Conservation (phyloP, 2,329 filamentous ascomycete genomes). For the Fusarium coffeatum region DNA sequence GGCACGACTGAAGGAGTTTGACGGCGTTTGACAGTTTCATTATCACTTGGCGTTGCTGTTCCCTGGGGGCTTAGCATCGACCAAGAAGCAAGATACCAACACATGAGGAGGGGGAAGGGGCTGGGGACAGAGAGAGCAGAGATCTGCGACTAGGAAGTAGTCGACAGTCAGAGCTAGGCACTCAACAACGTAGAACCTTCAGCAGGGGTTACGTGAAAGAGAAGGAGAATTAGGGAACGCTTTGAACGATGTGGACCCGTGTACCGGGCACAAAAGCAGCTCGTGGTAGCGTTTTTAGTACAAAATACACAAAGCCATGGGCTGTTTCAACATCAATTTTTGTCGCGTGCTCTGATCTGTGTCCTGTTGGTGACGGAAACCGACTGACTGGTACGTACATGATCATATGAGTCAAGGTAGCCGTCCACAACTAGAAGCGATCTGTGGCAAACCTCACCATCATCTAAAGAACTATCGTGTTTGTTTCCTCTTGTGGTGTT, state of each 20-base stretch:
- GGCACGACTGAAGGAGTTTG: slow-evolving; percentile 45
- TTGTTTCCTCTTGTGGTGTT: slow-evolving; percentile 6
- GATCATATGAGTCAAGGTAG: slow-evolving; percentile 21
- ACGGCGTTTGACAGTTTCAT: slow-evolving; percentile 43
- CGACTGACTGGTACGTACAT: slow-evolving; percentile 20
- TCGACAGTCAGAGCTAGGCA: slow-evolving; percentile 2
- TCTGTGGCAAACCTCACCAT: not conserved
- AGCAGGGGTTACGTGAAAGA: slow-evolving; percentile 13
- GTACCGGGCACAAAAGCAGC: slow-evolving; percentile 39
- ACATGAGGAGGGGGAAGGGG: slow-evolving; percentile 33
- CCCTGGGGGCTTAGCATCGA: slow-evolving; percentile 41
- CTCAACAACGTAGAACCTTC: slow-evolving; percentile 7
- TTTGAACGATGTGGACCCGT: slow-evolving; percentile 32
- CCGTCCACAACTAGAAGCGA: not conserved
- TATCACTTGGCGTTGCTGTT: slow-evolving; percentile 40
- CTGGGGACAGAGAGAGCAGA: slow-evolving; percentile 15
- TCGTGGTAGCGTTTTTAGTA: slow-evolving; percentile 41
- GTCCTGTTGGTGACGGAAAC: slow-evolving; percentile 14
- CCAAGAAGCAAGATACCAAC: slow-evolving; percentile 47
- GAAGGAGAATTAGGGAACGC: slow-evolving; percentile 30
- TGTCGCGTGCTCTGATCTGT: slow-evolving; percentile 38
- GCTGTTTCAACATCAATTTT: slow-evolving; percentile 37
- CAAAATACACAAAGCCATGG: slow-evolving; percentile 43
- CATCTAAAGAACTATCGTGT: slow-evolving; percentile 20
- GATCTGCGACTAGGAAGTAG: slow-evolving; percentile 36